These are phyloP conservation scores for Prorocentrum cordatum DNA, from an alignment of 169 alveolate species.

Conservation along the genomic window DNA sequence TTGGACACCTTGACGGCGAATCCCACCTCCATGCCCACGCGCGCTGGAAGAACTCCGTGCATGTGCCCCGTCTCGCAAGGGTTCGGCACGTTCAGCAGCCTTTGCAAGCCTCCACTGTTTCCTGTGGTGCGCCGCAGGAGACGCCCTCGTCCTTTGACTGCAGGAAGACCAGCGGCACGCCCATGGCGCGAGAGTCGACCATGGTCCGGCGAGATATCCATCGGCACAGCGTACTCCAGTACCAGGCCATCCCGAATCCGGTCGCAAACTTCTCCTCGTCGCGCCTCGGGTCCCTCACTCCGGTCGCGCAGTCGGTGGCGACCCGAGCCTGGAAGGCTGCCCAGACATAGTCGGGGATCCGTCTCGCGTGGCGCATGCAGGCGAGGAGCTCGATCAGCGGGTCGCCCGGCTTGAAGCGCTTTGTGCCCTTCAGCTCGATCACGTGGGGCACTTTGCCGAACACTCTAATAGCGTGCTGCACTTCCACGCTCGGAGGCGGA, in stretches of 20 bases:
- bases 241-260: background rate
- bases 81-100: background rate
- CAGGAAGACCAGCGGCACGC: background rate
- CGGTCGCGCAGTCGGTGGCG: background rate
- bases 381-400: too few species aligned
- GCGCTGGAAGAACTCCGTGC: background rate
- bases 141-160: background rate
- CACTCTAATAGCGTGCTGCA: background rate
- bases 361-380: background rate
- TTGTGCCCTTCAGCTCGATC: background rate
- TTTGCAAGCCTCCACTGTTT: background rate
- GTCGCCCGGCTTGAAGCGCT: background rate
- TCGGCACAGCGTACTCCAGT: background rate
- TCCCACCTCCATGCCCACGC: background rate
- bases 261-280: background rate
- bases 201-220: background rate
- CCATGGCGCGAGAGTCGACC: background rate
- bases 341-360: background rate
- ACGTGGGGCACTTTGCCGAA: background rate
- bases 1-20: too few species aligned
- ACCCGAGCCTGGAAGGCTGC: background rate
- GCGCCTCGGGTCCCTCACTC: background rate
- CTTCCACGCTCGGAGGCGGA: background rate
- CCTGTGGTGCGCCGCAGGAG: too few species aligned
- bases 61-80: background rate